phyloP scores from a whole-genome alignment of 1,139 yeast species.

The Trichomonascaceae sp. region DNA sequence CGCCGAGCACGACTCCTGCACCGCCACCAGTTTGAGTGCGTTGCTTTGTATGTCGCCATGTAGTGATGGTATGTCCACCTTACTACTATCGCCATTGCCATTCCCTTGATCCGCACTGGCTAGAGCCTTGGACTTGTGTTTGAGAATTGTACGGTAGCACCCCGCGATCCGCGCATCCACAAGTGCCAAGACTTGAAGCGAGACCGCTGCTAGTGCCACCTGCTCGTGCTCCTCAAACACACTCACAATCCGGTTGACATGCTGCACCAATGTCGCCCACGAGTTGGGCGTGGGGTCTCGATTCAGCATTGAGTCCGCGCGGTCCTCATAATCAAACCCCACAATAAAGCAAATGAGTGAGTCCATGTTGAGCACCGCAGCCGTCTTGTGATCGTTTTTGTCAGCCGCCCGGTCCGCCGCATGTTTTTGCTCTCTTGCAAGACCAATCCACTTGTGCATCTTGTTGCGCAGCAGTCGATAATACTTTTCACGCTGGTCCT shows the following conservation, averaged over 20 bases:
- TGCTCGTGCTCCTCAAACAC: slow-evolving; percentile 13
- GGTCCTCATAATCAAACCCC: slow-evolving; percentile 30
- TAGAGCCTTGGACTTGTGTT: slow-evolving; percentile 5
- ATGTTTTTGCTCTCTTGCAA: slow-evolving; percentile 24
- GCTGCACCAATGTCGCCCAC: slow-evolving; percentile 28
- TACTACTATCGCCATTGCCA: slow-evolving; percentile 3
- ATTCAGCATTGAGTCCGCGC: slow-evolving; percentile 18
- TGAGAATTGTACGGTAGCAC: slow-evolving; percentile 7
- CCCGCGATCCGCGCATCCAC: slow-evolving; percentile 22
- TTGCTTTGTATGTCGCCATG: no score
- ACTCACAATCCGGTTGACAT: slow-evolving; percentile 18
- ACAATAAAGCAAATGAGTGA: slow-evolving; percentile 26
- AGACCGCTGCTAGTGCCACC: slow-evolving; percentile 19
- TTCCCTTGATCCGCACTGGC: slow-evolving; percentile 1
- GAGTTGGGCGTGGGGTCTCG: slow-evolving; percentile 19
- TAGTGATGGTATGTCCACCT: no score
- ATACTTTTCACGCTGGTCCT: slow-evolving; percentile 16
- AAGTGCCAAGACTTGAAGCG: slow-evolving; percentile 26
- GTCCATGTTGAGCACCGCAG: slow-evolving; percentile 24
- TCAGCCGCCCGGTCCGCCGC: slow-evolving; percentile 22
- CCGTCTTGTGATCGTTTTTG: slow-evolving; percentile 15
- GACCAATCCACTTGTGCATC: slow-evolving; percentile 22
- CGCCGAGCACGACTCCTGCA: slow-evolving; percentile 16
- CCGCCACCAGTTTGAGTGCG: slow-evolving; percentile 6
- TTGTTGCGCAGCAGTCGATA: slow-evolving; percentile 15